These are phyloP conservation scores for Cordyceps fumosorosea DNA, from an alignment of 2,329 filamentous ascomycete genomes.

Conservation along the genomic window DNA sequence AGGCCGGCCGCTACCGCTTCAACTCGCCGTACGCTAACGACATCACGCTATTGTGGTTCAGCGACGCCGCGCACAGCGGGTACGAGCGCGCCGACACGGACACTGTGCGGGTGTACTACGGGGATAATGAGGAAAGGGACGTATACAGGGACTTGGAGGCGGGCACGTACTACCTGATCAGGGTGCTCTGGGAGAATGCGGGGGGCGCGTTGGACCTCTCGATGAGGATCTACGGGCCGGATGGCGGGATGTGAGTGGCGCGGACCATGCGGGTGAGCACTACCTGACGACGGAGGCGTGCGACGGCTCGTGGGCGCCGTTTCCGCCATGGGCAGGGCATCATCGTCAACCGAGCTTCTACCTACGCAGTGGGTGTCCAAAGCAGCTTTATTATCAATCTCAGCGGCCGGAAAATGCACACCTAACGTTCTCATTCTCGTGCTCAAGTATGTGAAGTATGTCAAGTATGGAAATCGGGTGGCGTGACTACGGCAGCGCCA, in stretches of 20 bases:
- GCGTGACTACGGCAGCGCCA: too few species aligned
- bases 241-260: conserved; percentile 6
- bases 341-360: too few species aligned
- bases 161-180: conserved; percentile 13
- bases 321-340: neutral
- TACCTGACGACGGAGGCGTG: conserved; percentile 14
- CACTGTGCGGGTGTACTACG: conserved; percentile 12
- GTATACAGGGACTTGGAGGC: conserved; percentile 1
- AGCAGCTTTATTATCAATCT: too few species aligned
- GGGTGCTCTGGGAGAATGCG: conserved; percentile 14
- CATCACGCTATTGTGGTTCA: conserved; percentile 15
- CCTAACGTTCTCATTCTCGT: too few species aligned
- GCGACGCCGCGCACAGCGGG: neutral
- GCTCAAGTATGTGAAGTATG: too few species aligned
- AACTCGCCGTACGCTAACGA: conserved; percentile 13
- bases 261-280: neutral
- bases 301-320: conserved; percentile 11
- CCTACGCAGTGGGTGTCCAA: too few species aligned
- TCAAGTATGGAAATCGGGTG: too few species aligned
- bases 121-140: conserved; percentile 1
- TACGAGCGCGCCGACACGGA: conserved; percentile 10
- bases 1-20: conserved; percentile 11
- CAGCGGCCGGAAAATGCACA: too few species aligned
- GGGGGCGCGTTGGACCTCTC: conserved; percentile 2
- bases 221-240: conserved; percentile 11